Conservation (phyloP, 345 rosid species). For the Arabis alpina region DNA sequence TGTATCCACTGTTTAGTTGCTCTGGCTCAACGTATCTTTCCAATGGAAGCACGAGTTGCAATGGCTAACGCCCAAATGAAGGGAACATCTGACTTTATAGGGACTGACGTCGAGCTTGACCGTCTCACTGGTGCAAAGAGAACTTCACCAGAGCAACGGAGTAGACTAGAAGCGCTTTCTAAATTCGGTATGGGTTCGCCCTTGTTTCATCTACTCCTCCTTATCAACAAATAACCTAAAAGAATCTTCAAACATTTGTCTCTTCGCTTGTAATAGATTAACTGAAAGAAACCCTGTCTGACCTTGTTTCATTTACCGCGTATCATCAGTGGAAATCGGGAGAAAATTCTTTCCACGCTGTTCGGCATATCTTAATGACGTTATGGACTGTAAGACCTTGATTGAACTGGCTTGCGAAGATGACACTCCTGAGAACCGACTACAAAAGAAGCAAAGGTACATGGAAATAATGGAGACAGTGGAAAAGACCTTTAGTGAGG, state of each 20-base stretch:
- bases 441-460: constrained; percentile 57
- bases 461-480: constrained; percentile 58
- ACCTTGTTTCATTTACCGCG: constrained; percentile 19
- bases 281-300: neutral
- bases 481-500: constrained; percentile 58
- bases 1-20: constrained; percentile 55
- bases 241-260: neutral
- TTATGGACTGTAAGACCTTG: constrained; percentile 65
- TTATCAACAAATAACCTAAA: constrained; percentile 16
- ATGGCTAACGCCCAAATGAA: constrained; percentile 76
- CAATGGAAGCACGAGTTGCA: constrained; percentile 75
- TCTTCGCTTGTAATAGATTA: neutral
- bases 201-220: neutral
- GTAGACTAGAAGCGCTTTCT: constrained; percentile 69
- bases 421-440: constrained; percentile 53
- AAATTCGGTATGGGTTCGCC: constrained; percentile 62
- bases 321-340: constrained; percentile 72
- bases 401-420: constrained; percentile 53
- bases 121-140: constrained; percentile 44
- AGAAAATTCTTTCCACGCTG: constrained; percentile 83
- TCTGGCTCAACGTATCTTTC: constrained; percentile 72
- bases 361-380: constrained; percentile 58
- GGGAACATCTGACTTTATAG: constrained; percentile 62
- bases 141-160: constrained; percentile 59
- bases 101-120: constrained; percentile 42